Evolutionary conservation across 169 alveolate genomes (phyloP).

Genomic region (Plasmodium berghei): DNA sequence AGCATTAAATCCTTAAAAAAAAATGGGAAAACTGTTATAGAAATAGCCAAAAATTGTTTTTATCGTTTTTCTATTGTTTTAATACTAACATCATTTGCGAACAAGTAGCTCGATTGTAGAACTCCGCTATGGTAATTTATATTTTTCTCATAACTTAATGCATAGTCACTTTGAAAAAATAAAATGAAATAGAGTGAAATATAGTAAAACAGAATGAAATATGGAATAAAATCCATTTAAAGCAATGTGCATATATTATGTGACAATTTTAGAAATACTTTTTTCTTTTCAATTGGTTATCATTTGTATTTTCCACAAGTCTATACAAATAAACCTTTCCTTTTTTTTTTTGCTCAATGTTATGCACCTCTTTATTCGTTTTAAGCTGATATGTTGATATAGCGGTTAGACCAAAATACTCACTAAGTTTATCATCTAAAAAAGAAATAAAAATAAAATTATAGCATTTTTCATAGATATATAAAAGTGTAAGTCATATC

Average conservation of each 20-base stretch:
- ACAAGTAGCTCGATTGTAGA: conserved; percentile 54
- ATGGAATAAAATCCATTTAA: not conserved
- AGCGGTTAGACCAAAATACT: conserved; percentile 67
- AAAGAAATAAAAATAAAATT: conserved; percentile 5
- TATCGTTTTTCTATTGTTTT: no score
- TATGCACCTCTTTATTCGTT: not conserved
- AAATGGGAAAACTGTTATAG: no score
- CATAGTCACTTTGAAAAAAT: conserved; percentile 21
- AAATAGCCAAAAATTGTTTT: no score
- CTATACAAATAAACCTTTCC: conserved; percentile 45
- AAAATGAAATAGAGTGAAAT: not conserved
- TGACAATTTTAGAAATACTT: conserved; percentile 3
- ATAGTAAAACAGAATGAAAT: not conserved
- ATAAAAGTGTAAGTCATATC: no score
- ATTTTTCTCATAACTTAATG: conserved; percentile 32
- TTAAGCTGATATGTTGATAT: conserved; percentile 73
- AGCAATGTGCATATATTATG: not conserved
- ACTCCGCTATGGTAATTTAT: conserved; percentile 57
- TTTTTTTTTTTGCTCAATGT: conserved; percentile 54
- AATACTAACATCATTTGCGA: conserved; percentile 44
- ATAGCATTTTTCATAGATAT: not conserved
- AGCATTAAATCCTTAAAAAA: conserved; percentile 9
- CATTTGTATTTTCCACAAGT: conserved; percentile 21
- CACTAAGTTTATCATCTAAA: conserved; percentile 23
- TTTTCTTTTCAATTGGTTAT: conserved; percentile 12